Conservation (phyloP, 139 green algal genomes). For the Mesotaenium endlicherianum region DNA sequence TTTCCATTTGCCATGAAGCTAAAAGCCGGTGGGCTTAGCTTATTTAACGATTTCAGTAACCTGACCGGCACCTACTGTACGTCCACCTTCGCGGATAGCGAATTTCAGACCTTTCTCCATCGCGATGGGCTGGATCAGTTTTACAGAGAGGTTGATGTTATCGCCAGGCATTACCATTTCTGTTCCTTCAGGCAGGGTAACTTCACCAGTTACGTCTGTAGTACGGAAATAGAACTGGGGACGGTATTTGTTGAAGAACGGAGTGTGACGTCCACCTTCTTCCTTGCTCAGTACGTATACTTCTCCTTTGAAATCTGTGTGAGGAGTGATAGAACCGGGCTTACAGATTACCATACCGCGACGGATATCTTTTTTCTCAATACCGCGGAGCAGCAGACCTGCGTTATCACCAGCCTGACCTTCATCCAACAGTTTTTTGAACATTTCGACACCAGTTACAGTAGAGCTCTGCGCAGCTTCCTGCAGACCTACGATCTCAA, state of each 20-base stretch:
- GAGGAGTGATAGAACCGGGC: slow-evolving; percentile 74
- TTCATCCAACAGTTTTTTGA: slow-evolving; percentile 88
- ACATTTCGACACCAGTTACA: slow-evolving; percentile 91
- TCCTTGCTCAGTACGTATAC: slow-evolving; percentile 92
- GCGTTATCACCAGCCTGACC: slow-evolving; percentile 49
- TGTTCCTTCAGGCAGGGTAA: not conserved
- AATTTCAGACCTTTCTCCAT: slow-evolving; percentile 44
- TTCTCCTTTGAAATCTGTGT: slow-evolving; percentile 74
- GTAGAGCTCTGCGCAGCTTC: too few relatives aligned
- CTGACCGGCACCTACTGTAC: not conserved
- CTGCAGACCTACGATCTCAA: slow-evolving; percentile 93
- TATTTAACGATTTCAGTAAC: not conserved
- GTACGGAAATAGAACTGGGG: not conserved
- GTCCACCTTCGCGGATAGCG: slow-evolving; percentile 20
- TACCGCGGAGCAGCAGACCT: not conserved
- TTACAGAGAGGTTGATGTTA: slow-evolving; percentile 25
- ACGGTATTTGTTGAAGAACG: slow-evolving; percentile 93
- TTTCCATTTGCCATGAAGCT: too few relatives aligned
- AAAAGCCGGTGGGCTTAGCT: too few relatives aligned
- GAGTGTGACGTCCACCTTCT: slow-evolving; percentile 91
- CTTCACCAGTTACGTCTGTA: not conserved
- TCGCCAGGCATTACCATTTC: slow-evolving; percentile 50
- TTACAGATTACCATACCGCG: slow-evolving; percentile 68
- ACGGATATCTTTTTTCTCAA: not conserved
- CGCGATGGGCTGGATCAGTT: slow-evolving; percentile 47